Conservation (phyloP, 1,139 yeast species). For the Hemisphaericaspora xylofermentans region DNA sequence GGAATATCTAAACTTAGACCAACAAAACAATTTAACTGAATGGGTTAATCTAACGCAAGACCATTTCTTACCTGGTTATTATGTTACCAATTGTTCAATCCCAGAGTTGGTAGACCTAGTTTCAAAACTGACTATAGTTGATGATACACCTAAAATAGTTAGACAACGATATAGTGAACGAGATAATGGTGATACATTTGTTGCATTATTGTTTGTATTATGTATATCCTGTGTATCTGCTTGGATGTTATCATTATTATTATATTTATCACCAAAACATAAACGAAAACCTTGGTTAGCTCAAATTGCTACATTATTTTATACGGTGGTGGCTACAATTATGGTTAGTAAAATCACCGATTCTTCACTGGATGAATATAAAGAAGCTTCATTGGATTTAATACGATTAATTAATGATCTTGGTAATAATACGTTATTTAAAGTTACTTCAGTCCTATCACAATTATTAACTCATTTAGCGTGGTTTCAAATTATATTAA, state of each 20-base stretch:
- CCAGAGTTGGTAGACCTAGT: slow-evolving; percentile 12
- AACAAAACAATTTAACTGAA: slow-evolving; percentile 17
- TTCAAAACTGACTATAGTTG: slow-evolving; percentile 3
- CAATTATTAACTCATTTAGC: slow-evolving; percentile 39
- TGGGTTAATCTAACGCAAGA: slow-evolving; percentile 17
- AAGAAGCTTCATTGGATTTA: slow-evolving; percentile 37
- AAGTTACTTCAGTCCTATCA: slow-evolving; percentile 30
- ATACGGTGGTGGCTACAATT: slow-evolving; percentile 44
- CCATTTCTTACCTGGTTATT: slow-evolving; percentile 37
- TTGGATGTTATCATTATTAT: slow-evolving; percentile 54
- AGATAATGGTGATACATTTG: slow-evolving; percentile 44
- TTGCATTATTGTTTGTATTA: slow-evolving; percentile 42
- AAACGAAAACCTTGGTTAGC: slow-evolving; percentile 48
- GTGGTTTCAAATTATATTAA: slow-evolving; percentile 37
- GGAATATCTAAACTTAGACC: slow-evolving; percentile 18
- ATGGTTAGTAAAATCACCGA: slow-evolving; percentile 37
- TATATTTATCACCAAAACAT: slow-evolving; percentile 46
- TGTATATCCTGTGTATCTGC: slow-evolving; percentile 46
- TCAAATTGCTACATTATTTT: slow-evolving; percentile 45
- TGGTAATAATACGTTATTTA: slow-evolving; percentile 27
- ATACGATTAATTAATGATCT: slow-evolving; percentile 30
- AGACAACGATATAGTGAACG: slow-evolving; percentile 24
- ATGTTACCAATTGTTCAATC: slow-evolving; percentile 41
- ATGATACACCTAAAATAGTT: not conserved
- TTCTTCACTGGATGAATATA: slow-evolving; percentile 35